These are phyloP conservation scores for Lotus japonicus DNA, from an alignment of 306 rosid species.

Conservation along the genomic window DNA sequence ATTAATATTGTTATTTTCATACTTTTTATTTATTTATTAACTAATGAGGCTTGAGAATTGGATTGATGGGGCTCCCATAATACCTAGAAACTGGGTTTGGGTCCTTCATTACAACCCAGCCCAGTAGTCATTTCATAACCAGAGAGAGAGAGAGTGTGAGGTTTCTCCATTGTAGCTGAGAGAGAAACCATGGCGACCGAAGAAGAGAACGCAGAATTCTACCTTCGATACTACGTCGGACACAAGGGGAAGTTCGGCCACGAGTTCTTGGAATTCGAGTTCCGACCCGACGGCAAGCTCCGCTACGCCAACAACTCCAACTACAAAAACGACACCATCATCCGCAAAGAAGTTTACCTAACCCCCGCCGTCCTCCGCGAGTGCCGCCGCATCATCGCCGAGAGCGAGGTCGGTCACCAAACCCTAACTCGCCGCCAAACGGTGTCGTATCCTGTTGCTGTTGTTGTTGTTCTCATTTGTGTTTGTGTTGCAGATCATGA, in stretches of 20 bases:
- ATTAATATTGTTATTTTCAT: too few species aligned
- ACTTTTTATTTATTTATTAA: too few species aligned
- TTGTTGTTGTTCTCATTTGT: background rate
- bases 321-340: constrained; percentile 97
- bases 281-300: constrained; percentile 84
- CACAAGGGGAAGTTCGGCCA: constrained; percentile 96
- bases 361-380: constrained; percentile 89
- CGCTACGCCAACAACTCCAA: constrained; percentile 98
- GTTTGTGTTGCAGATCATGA: constrained; percentile 56
- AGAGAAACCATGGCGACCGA: constrained; percentile 41
- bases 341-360: constrained; percentile 92
- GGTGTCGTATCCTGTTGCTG: background rate
- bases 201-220: constrained; percentile 69
- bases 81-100: too few species aligned
- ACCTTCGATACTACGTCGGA: constrained; percentile 77
- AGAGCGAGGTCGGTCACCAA: constrained; percentile 54
- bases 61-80: too few species aligned
- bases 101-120: too few species aligned
- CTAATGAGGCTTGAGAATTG: too few species aligned
- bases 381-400: constrained; percentile 82
- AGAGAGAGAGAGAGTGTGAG: too few species aligned
- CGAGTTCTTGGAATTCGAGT: constrained; percentile 94
- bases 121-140: too few species aligned
- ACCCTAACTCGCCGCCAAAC: background rate
- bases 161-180: too few species aligned